phyloP scores from a whole-genome alignment of 2,329 filamentous ascomycete species.

The Gaeumannomyces tritici region DNA sequence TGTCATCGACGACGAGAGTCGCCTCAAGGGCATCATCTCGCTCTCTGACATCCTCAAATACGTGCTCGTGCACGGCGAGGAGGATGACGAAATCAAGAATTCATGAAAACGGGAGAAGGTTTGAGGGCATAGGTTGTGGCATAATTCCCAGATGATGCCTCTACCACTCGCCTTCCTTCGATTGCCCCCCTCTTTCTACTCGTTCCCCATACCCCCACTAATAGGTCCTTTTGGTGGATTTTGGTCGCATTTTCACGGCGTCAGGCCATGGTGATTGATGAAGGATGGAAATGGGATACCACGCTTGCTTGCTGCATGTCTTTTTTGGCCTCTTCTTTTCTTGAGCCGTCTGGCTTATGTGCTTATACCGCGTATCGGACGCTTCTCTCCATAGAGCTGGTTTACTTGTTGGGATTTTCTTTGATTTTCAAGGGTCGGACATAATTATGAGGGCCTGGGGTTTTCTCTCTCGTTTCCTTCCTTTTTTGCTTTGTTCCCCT shows the following conservation, averaged over 20 bases:
- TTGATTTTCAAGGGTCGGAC: no score
- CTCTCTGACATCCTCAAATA: conserved; percentile 96
- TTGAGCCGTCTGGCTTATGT: no score
- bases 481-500: no score
- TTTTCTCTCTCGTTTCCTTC: neutral
- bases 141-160: neutral
- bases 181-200: no score
- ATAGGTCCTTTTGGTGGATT: neutral
- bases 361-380: no score
- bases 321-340: neutral
- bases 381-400: no score
- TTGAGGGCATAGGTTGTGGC: neutral
- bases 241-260: conserved; percentile 5
- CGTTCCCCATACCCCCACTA: no score
- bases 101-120: neutral
- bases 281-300: neutral
- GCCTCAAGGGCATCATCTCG: conserved; percentile 81
- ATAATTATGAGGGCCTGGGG: no score
- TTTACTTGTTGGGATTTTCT: no score
- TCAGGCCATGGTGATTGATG: neutral
- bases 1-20: conserved; percentile 82
- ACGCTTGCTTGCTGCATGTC: neutral
- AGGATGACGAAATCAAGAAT: conserved; percentile 30
- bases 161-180: neutral
- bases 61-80: conserved; percentile 70